Percentiles rank a stretch among this genome's conserved stretches.
These are phyloP conservation scores for Xylaria multiplex DNA, from an alignment of 2,329 filamentous ascomycete genomes.

Conservation along the genomic window DNA sequence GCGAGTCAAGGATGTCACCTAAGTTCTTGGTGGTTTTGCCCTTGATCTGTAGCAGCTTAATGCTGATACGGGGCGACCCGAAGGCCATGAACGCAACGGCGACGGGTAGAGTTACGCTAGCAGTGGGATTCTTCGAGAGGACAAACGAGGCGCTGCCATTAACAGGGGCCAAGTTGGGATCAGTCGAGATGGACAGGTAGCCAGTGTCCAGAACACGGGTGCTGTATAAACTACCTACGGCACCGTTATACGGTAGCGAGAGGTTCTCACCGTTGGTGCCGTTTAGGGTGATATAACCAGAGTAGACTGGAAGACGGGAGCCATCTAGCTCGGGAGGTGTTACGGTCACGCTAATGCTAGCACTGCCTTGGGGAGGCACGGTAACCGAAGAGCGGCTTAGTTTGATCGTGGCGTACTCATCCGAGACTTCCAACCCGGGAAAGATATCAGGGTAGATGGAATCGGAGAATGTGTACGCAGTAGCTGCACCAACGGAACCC, in stretches of 20 bases:
- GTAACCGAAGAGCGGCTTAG: constrained; percentile 52
- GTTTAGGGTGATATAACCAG: constrained; percentile 59
- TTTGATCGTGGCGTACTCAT: constrained; percentile 55
- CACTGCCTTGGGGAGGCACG: constrained; percentile 45
- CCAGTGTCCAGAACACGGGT: constrained; percentile 51
- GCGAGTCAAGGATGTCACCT: constrained; percentile 56
- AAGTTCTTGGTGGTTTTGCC: constrained; percentile 48
- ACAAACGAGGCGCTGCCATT: constrained; percentile 43
- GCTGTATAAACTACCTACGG: constrained; percentile 52
- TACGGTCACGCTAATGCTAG: constrained; percentile 57
- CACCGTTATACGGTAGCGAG: constrained; percentile 50
- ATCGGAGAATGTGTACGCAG: constrained; percentile 62
- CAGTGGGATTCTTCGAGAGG: constrained; percentile 40
- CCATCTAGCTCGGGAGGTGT: constrained; percentile 54
- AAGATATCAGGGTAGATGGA: constrained; percentile 54
- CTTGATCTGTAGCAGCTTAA: constrained; percentile 57
- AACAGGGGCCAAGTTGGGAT: constrained; percentile 45
- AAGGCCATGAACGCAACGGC: constrained; percentile 56
- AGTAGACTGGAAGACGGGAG: constrained; percentile 58
- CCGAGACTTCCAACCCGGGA: constrained; percentile 56
- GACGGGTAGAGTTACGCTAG: constrained; percentile 51
- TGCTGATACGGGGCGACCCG: constrained; percentile 57
- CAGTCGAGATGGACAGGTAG: constrained; percentile 51
- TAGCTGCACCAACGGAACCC: constrained; percentile 60
- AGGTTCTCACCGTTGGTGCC: constrained; percentile 53